Percentiles rank a stretch among this genome's conserved stretches.
These are phyloP conservation scores for Emmonsia crescens DNA, from an alignment of 2,329 filamentous ascomycete species.

Conservation along the genomic window DNA sequence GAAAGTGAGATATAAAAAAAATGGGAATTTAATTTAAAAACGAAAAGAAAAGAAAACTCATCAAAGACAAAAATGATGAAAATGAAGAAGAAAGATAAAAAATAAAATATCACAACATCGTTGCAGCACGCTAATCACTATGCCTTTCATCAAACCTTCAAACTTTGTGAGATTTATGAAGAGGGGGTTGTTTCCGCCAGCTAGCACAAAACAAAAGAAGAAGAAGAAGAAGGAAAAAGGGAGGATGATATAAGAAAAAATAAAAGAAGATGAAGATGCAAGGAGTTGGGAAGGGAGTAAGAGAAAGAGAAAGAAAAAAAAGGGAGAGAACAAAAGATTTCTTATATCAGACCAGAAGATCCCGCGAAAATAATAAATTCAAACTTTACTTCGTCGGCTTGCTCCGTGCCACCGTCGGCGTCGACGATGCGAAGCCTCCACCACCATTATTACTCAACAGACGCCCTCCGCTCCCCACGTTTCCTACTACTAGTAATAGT, in stretches of 20 bases:
- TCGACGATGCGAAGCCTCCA: constrained; percentile 1
- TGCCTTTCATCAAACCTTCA: background rate
- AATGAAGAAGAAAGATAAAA: constrained; percentile 18
- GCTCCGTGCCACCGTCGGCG: constrained; percentile 27
- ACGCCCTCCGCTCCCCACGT: constrained; percentile 29
- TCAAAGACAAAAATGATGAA: constrained; percentile 15
- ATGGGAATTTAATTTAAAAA: background rate
- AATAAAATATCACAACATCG: constrained; percentile 22
- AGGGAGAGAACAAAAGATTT: background rate
- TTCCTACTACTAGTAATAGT: constrained; percentile 25
- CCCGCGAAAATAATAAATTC: background rate
- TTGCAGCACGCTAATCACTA: constrained; percentile 17
- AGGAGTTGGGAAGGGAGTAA: no score
- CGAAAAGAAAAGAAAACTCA: constrained; percentile 11
- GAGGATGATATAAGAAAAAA: background rate
- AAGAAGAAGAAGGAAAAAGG: background rate
- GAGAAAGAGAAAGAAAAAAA: background rate
- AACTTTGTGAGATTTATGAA: background rate
- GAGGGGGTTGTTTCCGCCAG: background rate
- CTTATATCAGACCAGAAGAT: background rate
- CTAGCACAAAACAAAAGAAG: background rate
- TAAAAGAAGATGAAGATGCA: no score
- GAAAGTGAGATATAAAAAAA: background rate
- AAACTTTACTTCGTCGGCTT: constrained; percentile 24
- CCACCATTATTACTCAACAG: constrained; percentile 25